Evolutionary conservation across 768 basidiomycete species (phyloP), one percentile per base, ranked within the genome.

Genomic region (Myochromella boudieri): DNA sequence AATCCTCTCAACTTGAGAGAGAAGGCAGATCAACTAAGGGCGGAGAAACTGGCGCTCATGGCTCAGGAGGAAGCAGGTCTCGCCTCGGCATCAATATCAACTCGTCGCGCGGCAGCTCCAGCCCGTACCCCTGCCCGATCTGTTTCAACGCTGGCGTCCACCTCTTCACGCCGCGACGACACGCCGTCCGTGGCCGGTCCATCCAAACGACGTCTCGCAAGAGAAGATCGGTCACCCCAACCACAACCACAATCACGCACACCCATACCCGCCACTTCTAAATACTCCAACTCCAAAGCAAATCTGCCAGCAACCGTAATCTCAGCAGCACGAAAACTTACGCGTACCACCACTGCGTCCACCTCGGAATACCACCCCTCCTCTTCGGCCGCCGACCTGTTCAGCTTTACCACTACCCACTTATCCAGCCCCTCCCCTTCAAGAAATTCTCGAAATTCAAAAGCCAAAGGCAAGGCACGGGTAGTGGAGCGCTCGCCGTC

Each of bases 1-100:
- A 24, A 14, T 10, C 48, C 32, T 17, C 26, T 49, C 8, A 49
- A 40, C 10, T 26, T 45, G 2, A 24, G 25, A n/a, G 29, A 42
- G 17, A 27, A 46, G 17, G 56, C 50, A 54, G 26, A 33, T 37
- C 51, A 33, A 37, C 45, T 55, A 25, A n/a, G 40, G 26, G 24
- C 24, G 21, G 37, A 44, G 45, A 46, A 17, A 24, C 20, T 21
- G 31, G 31, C 9, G 14, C 14, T 14, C 7, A n/a, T n/a, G 14
- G 12, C n/a, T 14, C 11, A 11, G 7, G 37, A 40, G 14, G 37
- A 32, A 8, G 11, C 29, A 11, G 25, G 2, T 6, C 38, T 31
- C n/a, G 7, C 39, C 6, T 22, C 38, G 12, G 21, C 46, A 14
- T 48, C 47, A 7, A 18, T n/a, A 3, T 25, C 25, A 5, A 17